Base-by-base conservation (phyloP, 306 rosid genomes). In the Datisca glomerata region DNA sequence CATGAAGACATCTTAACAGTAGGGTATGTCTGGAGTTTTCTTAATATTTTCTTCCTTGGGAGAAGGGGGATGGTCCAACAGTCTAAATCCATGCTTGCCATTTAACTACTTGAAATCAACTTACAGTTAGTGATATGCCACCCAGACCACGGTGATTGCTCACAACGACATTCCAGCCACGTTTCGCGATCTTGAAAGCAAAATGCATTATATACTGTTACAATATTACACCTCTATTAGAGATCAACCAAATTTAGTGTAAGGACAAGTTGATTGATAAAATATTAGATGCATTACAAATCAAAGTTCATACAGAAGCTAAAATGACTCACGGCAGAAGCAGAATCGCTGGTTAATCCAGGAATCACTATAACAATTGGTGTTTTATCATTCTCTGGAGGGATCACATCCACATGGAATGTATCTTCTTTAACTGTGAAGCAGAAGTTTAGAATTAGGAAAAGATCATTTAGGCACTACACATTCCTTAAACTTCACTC, bases 91-190 rank as follows among this genome's bases (percentile, higher is more conserved):
- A 38, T 53, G 29, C 12, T 15, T 15, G 21, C 31, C 41, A n/a
- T 7, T 7, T 23, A 39, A 28, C 32, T 18, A 20, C 12, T 61
- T 20, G 37, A 45, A 37, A 20, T 10, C 11, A 15, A 47, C 98
- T 77, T 61, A 89, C 98, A 44, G 98, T 89, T 44, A 89, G 63
- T 44, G 98, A 71, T 65, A 89, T 80, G 47, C 95, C 98, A 35
- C 98, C 98, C 52, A 84, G 48, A 27, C 98, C 98, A 57, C 98
- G 72, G 68, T 84, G 98, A 61, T 89, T 89, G 71, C 81, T 57
- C 43, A 89, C 55, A 41, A 84, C 84, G 36, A 78, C 78, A 43
- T 80, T 63, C 98, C 98, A 89, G 47, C 98, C 95, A 24, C 63
- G 70, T 65, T 64, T 75, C 0, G 84, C 93, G 7, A 79, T 74